A percentile compares a stretch with the other conserved stretches of the same genome.
These are phyloP conservation scores for Pseudocercospora crystallina DNA, from an alignment of 2,329 filamentous ascomycete species.

Conservation along the genomic window DNA sequence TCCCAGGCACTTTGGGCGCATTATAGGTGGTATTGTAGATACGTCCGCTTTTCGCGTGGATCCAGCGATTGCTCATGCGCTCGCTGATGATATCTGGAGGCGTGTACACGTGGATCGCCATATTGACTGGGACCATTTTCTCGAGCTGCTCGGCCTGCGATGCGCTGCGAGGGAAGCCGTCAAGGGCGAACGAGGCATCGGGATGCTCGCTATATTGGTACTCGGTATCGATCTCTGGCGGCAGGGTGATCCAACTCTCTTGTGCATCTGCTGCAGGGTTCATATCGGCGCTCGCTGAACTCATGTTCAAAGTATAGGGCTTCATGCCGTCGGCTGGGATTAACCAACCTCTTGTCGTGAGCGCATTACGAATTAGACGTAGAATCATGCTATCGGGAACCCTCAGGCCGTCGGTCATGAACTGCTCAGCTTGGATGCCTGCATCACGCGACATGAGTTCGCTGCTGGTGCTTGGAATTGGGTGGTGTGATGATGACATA, in stretches of 20 bases:
- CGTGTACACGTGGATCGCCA: constrained; percentile 83
- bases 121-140: constrained; percentile 84
- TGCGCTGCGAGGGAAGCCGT: constrained; percentile 91
- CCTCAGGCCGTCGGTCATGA: constrained; percentile 85
- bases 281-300: constrained; percentile 32
- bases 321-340: constrained; percentile 40
- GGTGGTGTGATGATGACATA: constrained; percentile 42
- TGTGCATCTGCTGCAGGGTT: constrained; percentile 20
- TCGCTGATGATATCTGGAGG: constrained; percentile 83
- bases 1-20: constrained; percentile 73
- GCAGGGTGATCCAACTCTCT: constrained; percentile 43
- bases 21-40: constrained; percentile 97
- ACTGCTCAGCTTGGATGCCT: constrained; percentile 88
- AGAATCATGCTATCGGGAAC: constrained; percentile 91
- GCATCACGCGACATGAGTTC: constrained; percentile 19
- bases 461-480: not conserved
- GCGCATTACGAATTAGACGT: constrained; percentile 86
- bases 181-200: constrained; percentile 85
- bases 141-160: constrained; percentile 77
- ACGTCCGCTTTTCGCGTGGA: constrained; percentile 85
- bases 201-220: constrained; percentile 64
- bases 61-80: constrained; percentile 88
- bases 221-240: constrained; percentile 34
- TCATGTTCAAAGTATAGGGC: constrained; percentile 46
- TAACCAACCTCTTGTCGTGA: constrained; percentile 83